Base-by-base conservation (phyloP, 768 basidiomycete species). In the Mycena polygramma region DNA sequence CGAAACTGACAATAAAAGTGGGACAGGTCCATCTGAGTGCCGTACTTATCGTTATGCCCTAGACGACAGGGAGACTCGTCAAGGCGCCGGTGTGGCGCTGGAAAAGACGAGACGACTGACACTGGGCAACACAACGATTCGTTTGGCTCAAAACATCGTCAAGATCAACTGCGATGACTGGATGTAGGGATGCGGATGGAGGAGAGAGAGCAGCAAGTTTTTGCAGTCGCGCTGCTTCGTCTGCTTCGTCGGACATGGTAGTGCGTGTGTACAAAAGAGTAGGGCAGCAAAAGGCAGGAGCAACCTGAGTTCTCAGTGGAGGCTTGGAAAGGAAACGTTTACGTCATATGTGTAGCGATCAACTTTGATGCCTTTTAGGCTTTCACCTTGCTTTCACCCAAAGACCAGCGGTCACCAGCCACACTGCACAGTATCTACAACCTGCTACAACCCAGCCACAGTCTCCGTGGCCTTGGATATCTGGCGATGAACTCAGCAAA, bases 1-100 rank as follows among this genome's bases (percentile, higher is more conserved):
- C 57, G n/a, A 70, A 45, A 79, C 89, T 79, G 73, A 89, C 90
- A 93, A 73, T 89, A 89, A 76, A 92, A 92, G 60, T 86, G 73
- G n/a, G 84, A 80, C 53, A 88, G 62, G 39, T 81, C 81, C 83
- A 93, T 90, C 15, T 85, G 78, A 5, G 90, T 89, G 17, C 87
- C 88, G 74, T 87, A 89, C 11, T 75, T 76, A 26, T 84, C 83
- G 68, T 93, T 93, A 73, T 93, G 92, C 91, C 92, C 92, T 93
- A 66, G 5, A 22, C 15, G 45, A 30, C 30, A 6, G 6, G 30
- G 30, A 35, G 24, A 20, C 24, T 70, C 20, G 19, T 54, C 36
- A 46, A 57, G 1, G 24, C 22, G 26, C 14, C 22, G 7, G 35
- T 48, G 24, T 30, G 1, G 30, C 48, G 22, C 24, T 41, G 36